These are phyloP conservation scores for Solanum hybrid DNA, from an alignment of 305 asterid species.

Conservation along the genomic window DNA sequence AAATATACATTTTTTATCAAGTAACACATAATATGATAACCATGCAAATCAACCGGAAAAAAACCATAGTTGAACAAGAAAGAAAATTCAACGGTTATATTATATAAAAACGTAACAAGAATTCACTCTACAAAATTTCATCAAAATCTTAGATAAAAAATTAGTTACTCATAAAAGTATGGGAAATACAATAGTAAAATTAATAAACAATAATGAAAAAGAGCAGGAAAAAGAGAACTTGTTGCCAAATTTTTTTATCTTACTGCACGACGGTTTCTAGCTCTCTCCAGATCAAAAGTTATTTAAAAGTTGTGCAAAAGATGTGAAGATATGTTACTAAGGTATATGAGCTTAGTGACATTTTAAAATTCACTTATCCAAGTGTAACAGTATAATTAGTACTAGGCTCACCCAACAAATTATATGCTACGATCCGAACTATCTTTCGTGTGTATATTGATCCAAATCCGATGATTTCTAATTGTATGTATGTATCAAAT, in stretches of 20 bases:
- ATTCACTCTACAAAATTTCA: not conserved
- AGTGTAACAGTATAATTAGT: not conserved
- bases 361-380: too few species aligned
- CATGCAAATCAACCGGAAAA: not conserved
- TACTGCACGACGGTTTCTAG: not conserved
- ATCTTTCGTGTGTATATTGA: not conserved
- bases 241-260: not conserved
- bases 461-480: too few species aligned
- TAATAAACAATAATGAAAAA: too few species aligned
- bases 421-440: not conserved
- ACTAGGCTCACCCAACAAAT: not conserved
- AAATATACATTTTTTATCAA: not conserved
- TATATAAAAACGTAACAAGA: not conserved
- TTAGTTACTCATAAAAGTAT: too few species aligned
- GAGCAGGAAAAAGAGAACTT: not conserved
- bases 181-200: too few species aligned
- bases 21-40: not conserved
- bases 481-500: too few species aligned
- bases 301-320: not conserved
- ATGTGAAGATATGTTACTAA: not conserved
- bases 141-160: not conserved
- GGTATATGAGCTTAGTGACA: not conserved
- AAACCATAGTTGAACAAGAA: not conserved
- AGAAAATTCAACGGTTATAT: not conserved
- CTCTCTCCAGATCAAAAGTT: not conserved